Evolutionary conservation across 305 asterid genomes (phyloP).

Genomic region (Fraxinus baroniana): DNA sequence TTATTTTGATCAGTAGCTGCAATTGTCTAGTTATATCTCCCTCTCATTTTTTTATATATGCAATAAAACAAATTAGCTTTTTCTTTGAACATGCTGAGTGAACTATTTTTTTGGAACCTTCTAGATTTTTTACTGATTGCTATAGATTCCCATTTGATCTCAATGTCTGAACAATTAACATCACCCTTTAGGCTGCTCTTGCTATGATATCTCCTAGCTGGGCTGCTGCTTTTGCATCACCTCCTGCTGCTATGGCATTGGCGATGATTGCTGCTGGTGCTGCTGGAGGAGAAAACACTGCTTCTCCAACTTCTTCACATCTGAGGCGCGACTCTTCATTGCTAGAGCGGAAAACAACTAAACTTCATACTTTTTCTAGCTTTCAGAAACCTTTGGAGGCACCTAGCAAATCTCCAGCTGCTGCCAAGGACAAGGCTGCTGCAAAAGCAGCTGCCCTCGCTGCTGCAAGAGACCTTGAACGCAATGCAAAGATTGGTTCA

Average conservation of each 20-base stretch:
- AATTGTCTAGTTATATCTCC: background rate
- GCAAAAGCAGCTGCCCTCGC: conserved; percentile 99
- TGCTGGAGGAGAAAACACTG: conserved; percentile 83
- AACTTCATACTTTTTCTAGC: conserved; percentile 90
- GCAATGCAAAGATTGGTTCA: conserved; percentile 96
- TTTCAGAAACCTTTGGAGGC: conserved; percentile 87
- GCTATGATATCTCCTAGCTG: conserved; percentile 96
- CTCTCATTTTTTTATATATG: conserved; percentile 10
- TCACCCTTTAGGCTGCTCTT: conserved; percentile 74
- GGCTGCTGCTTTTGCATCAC: conserved; percentile 99
- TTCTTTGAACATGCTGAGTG: conserved; percentile 13
- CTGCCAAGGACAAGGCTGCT: conserved; percentile 95
- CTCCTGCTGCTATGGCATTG: conserved; percentile 98
- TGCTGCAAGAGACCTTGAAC: conserved; percentile 99
- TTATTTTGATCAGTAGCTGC: background rate
- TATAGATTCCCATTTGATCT: conserved; percentile 19
- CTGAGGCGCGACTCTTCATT: conserved; percentile 93
- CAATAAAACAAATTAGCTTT: conserved; percentile 5
- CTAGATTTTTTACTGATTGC: background rate
- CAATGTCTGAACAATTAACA: conserved; percentile 28
- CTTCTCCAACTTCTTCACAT: conserved; percentile 60
- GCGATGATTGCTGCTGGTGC: conserved; percentile 99
- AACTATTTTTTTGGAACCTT: conserved; percentile 10
- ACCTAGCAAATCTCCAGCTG: conserved; percentile 61
- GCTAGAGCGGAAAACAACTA: conserved; percentile 80